Evolutionary conservation across 1,139 yeast genomes (phyloP).

Genomic region (Hyphopichia buzzinii): DNA sequence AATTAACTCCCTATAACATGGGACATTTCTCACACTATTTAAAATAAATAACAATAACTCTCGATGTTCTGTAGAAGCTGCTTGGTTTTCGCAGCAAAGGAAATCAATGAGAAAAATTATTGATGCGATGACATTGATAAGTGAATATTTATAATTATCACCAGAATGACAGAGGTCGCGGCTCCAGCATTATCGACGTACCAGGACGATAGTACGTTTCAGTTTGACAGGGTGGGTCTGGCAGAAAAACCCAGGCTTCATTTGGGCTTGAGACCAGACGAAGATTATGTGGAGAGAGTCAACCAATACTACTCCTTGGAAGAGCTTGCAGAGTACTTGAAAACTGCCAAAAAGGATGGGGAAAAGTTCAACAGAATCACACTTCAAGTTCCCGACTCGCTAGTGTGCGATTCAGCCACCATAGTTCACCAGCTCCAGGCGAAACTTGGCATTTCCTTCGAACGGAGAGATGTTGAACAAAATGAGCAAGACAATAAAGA

Average conservation of each 20-base stretch:
- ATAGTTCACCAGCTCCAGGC: slow-evolving; percentile 53
- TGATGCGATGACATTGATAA: too few relatives aligned
- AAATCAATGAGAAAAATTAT: too few relatives aligned
- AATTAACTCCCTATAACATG: too few relatives aligned
- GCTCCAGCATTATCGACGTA: slow-evolving; percentile 64
- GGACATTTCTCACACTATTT: too few relatives aligned
- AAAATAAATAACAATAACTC: too few relatives aligned
- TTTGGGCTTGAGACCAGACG: slow-evolving; percentile 21
- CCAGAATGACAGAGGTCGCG: too few relatives aligned
- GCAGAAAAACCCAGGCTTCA: slow-evolving; percentile 31
- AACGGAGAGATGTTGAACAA: background rate
- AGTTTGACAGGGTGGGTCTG: slow-evolving; percentile 36
- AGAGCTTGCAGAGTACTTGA: slow-evolving; percentile 40
- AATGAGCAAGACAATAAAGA: background rate
- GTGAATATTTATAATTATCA: too few relatives aligned
- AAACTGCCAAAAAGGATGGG: slow-evolving; percentile 17
- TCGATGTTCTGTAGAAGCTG: too few relatives aligned
- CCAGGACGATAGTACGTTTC: slow-evolving; percentile 53
- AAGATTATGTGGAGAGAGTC: slow-evolving; percentile 31
- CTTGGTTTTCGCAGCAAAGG: too few relatives aligned
- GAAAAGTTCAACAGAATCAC: slow-evolving; percentile 54
- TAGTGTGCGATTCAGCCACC: slow-evolving; percentile 76
- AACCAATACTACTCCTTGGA: slow-evolving; percentile 52
- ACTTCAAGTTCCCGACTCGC: slow-evolving; percentile 83
- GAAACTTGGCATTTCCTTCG: slow-evolving; percentile 14